Evolutionary conservation across 1,284 basidiomycete species (phyloP), one percentile per base, ranked within the genome.

Genomic region (Leccinum fallax): DNA sequence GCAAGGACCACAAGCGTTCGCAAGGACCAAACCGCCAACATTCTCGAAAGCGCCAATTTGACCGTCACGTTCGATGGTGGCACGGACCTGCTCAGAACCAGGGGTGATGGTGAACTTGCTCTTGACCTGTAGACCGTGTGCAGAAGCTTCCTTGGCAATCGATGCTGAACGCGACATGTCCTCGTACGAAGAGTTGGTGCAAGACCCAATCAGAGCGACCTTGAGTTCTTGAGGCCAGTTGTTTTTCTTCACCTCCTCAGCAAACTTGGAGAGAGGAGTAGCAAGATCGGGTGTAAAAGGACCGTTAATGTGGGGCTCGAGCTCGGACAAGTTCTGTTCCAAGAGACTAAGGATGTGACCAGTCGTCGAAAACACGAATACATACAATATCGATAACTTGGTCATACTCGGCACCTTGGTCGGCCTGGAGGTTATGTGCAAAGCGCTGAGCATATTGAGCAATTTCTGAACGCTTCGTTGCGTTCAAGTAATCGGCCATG

Each of bases 101-200:
- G 97, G 97, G 60, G 97, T 98, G 78, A 99, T 92, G 65, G 95
- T 98, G 87, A 97, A 98, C 80, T 89, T 88, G 80, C 93, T 92
- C 89, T 97, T 95, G 77, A 90, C 86, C 70, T 87, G 83, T 65
- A 98, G 85, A 71, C 97, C 96, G 76, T 97, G 95, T 15, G 82
- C 82, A 59, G 86, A 79, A 66, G 96, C 97, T 81, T 99, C 90
- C 70, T 86, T 85, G 69, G 93, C 95, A 74, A 99, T 98, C 59
- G 92, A 92, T 55, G 95, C 95, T 52, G 96, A 93, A 74, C 97
- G 95, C 55, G 94, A 93, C 97, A 99, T 98, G 82, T 99, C 97
- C 83, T 99, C 97, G 78, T 99, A 99, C 32, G 97, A 99, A 57
- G 97, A 99, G 88, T 99, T 99, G 78, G 97, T 99, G 92, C 97